phyloP scores from a whole-genome alignment of 129 eudicot species.

The Logfia minima region DNA sequence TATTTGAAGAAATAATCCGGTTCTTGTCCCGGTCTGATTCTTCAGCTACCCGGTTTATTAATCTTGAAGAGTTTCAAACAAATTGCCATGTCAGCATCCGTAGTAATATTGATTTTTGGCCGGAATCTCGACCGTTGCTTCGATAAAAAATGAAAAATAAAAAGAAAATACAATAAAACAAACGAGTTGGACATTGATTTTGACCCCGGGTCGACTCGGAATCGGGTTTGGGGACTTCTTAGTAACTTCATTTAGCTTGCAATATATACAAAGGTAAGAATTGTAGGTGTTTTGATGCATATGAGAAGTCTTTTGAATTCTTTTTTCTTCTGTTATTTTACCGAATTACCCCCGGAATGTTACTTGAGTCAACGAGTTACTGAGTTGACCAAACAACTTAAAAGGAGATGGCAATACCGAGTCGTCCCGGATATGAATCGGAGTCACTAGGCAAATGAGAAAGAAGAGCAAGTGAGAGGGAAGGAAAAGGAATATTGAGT shows the following conservation, averaged over 20 bases:
- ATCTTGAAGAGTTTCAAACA: conserved; percentile 65
- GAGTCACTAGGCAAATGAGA: conserved; percentile 26
- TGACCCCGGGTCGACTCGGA: conserved; percentile 44
- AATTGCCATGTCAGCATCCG: conserved; percentile 58
- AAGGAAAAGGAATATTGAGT: conserved; percentile 8
- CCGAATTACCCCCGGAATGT: conserved; percentile 31
- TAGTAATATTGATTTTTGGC: conserved; percentile 52
- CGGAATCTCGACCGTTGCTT: conserved; percentile 77
- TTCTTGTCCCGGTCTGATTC: conserved; percentile 64
- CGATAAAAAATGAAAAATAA: not conserved
- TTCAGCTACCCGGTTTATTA: conserved; percentile 42
- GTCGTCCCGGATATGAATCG: conserved; percentile 73
- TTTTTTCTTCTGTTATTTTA: conserved; percentile 10
- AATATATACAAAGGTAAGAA: conserved; percentile 19
- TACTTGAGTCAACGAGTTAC: conserved; percentile 37
- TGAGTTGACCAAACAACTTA: conserved; percentile 30
- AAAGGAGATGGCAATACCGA: conserved; percentile 93
- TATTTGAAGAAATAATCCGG: conserved; percentile 69
- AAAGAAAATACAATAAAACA: conserved; percentile 16
- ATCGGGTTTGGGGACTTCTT: conserved; percentile 24
- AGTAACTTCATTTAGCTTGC: conserved; percentile 32
- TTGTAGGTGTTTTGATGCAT: conserved; percentile 8
- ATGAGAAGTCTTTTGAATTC: conserved; percentile 4
- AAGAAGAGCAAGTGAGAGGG: not conserved
- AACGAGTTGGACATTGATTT: conserved; percentile 33